Conservation (phyloP, 257 asterid species). For the Coffea eugenioides region DNA sequence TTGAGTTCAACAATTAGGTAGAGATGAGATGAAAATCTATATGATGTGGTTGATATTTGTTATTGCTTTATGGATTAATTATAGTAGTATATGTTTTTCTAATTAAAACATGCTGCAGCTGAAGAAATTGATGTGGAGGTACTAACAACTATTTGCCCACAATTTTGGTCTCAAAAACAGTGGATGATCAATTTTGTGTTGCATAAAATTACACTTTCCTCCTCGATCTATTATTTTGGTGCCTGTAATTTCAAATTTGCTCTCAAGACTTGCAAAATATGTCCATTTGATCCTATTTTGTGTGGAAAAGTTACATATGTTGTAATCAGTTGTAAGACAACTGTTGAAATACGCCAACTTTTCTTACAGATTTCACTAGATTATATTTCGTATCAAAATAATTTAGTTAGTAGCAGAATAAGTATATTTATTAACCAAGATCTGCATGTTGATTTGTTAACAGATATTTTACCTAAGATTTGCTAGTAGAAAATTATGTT, state of each 20-base stretch:
- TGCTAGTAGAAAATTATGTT: too few relatives aligned
- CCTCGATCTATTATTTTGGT: background rate
- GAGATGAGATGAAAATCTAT: background rate
- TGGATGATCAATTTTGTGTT: background rate
- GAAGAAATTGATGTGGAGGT: conserved; percentile 1
- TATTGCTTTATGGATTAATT: background rate
- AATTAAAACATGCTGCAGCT: background rate
- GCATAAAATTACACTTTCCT: background rate
- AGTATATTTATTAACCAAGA: too few relatives aligned
- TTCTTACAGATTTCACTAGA: too few relatives aligned
- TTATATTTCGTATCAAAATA: too few relatives aligned
- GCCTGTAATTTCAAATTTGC: background rate
- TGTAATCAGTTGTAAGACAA: too few relatives aligned
- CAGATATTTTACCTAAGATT: too few relatives aligned
- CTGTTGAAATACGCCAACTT: too few relatives aligned
- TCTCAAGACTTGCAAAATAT: background rate
- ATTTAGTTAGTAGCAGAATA: too few relatives aligned
- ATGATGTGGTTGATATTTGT: background rate
- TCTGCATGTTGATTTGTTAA: too few relatives aligned
- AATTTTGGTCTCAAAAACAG: background rate
- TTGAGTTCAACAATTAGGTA: background rate
- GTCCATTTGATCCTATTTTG: background rate
- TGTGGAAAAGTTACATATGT: background rate
- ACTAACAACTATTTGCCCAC: too few relatives aligned
- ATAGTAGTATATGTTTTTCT: background rate